These are phyloP conservation scores for Aquilaria sinensis DNA, from an alignment of 345 rosid species.

Conservation along the genomic window DNA sequence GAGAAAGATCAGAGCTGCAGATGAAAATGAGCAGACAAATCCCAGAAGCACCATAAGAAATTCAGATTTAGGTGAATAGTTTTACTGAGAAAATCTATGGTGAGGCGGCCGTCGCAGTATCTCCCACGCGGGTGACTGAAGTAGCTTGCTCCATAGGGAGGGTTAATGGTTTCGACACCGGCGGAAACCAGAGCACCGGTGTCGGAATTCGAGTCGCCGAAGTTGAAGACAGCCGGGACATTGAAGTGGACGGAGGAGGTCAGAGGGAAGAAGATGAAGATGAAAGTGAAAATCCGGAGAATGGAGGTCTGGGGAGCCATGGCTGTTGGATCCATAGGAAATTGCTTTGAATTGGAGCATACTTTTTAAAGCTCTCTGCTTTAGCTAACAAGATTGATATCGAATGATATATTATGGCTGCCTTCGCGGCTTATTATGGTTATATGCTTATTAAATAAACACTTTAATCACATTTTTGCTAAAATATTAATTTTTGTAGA, in stretches of 20 bases:
- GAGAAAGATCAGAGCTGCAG: not conserved
- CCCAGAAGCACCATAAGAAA: not conserved
- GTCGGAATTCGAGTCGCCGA: slow-evolving; percentile 93
- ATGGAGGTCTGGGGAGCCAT: slow-evolving; percentile 30
- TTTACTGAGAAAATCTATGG: slow-evolving; percentile 72
- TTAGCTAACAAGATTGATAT: too few species aligned
- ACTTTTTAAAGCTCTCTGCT: too few species aligned
- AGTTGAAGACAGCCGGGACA: slow-evolving; percentile 71
- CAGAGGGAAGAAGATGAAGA: too few species aligned
- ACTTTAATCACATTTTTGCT: too few species aligned
- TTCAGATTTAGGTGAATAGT: not conserved
- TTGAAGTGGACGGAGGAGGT: slow-evolving; percentile 25
- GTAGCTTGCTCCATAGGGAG: slow-evolving; percentile 63
- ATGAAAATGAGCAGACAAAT: too few species aligned
- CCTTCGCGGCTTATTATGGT: too few species aligned
- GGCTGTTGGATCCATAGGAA: not conserved
- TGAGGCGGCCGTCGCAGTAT: slow-evolving; percentile 86
- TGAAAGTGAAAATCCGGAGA: slow-evolving; percentile 20
- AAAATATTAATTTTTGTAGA: too few species aligned
- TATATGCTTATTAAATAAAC: too few species aligned
- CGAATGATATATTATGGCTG: too few species aligned
- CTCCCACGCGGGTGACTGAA: slow-evolving; percentile 66
- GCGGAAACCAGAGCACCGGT: slow-evolving; percentile 73
- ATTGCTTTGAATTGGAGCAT: too few species aligned
- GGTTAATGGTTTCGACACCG: slow-evolving; percentile 52